Base-by-base conservation (phyloP, 208 protist species). In the Acanthamoeba culbertsoni region DNA sequence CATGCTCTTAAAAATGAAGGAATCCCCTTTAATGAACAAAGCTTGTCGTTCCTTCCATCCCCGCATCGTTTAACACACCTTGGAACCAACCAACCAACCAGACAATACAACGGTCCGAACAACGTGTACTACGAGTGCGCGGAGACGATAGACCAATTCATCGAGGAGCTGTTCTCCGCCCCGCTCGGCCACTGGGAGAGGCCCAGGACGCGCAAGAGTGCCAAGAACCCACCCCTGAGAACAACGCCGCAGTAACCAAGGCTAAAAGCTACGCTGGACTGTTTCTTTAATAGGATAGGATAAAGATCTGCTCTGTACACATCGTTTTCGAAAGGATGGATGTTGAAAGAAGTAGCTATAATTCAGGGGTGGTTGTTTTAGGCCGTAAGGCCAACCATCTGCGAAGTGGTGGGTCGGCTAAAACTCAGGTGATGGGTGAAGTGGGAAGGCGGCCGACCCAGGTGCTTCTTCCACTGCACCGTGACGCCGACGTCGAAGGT, bases 121-220 rank as follows among this genome's bases (percentile, higher is more conserved):
- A 84, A 23, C 31, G 73, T 84, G 23, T 84, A 84, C 43, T 84
- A 84, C 31, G 42, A 84, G 26, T 84, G 73, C 42, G 73, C 73
- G n/a, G 73, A 84, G 42, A 51, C 73, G 26, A 84, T 84, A 28
- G 73, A 84, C n/a, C 73, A 28, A 28, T 84, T 84, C 8, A 40
- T 84, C 35, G 73, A 84, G 16, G 73, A 84, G 37, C 12, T 84
- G 35, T 84, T 84, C 40, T 71, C 62, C 14, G 62, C 62, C 16
- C 62, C 62, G 62, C 51, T 57, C 51, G 33, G 28, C 2, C 62
- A 71, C 62, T 71, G 62, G 62, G 62, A 71, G 62, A 37, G 62
- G 62, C 62, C 51, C 51, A 57, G 51, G 51, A 57, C 51, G n/a
- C 51, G 51, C 51, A 57, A 57, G 51, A 57, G 51, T 26, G 51